Percentiles rank a stretch among this genome's conserved stretches.
Conservation (phyloP, 1,284 basidiomycete species). For the Microbotryomycetes sp. region DNA sequence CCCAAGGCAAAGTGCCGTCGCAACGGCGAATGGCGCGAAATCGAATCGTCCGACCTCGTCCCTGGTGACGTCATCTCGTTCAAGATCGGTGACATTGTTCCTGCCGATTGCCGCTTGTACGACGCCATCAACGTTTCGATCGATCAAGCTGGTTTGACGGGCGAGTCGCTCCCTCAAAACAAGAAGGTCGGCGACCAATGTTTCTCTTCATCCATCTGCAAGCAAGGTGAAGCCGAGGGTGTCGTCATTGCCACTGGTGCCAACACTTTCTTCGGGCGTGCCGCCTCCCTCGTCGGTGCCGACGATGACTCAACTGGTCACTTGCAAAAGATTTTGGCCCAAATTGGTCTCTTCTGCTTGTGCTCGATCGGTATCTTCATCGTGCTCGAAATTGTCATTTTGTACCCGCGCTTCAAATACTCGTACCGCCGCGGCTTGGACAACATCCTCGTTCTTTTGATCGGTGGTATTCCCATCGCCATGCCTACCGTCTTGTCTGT, state of each 20-base stretch:
- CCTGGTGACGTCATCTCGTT: conserved; percentile 91
- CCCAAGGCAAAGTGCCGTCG: conserved; percentile 93
- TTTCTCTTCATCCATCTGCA: conserved; percentile 94
- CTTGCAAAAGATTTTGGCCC: conserved; percentile 93
- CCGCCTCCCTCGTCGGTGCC: conserved; percentile 87
- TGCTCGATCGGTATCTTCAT: conserved; percentile 59
- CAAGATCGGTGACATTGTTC: conserved; percentile 97
- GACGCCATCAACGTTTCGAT: conserved; percentile 91
- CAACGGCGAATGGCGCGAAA: conserved; percentile 72
- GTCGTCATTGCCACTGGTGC: conserved; percentile 92
- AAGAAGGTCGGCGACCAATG: conserved; percentile 92
- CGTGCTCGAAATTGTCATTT: conserved; percentile 67
- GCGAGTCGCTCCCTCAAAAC: conserved; percentile 83
- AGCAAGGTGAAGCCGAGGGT: conserved; percentile 95
- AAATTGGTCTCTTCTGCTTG: conserved; percentile 92
- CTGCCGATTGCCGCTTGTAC: conserved; percentile 88
- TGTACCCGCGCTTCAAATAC: conserved; percentile 60
- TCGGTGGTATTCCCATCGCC: conserved; percentile 97
- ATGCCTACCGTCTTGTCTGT: conserved; percentile 96
- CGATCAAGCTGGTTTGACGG: conserved; percentile 92
- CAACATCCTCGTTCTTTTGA: conserved; percentile 93
- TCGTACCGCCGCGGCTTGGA: conserved; percentile 87
- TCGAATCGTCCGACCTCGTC: conserved; percentile 72
- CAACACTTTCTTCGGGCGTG: conserved; percentile 51
- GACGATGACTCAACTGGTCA: conserved; percentile 95